phyloP scores from a whole-genome alignment of 78 protist species.

The Dictyostelium brefeldianum region DNA sequence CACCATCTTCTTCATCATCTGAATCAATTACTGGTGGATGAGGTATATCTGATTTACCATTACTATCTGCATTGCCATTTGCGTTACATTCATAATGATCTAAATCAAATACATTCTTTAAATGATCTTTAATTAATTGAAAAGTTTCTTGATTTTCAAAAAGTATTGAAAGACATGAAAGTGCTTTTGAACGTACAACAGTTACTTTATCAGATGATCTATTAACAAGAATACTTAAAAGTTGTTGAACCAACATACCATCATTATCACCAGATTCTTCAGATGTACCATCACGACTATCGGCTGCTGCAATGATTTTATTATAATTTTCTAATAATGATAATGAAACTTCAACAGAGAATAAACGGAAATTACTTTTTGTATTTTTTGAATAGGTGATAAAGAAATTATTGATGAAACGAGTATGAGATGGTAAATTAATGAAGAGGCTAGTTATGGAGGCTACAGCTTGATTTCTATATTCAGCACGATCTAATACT shows the following conservation, averaged over 20 bases:
- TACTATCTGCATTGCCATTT: neutral
- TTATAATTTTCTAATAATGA: conserved; percentile 19
- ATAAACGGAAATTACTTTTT: conserved; percentile 39
- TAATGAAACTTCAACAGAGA: conserved; percentile 60
- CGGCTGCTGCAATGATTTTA: neutral
- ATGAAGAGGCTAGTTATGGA: neutral
- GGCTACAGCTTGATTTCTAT: conserved; percentile 18
- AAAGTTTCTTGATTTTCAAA: neutral
- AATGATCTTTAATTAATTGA: conserved; percentile 7
- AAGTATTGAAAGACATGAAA: conserved; percentile 39
- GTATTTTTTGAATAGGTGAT: conserved; percentile 36
- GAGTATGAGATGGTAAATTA: neutral
- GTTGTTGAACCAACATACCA: conserved; percentile 8
- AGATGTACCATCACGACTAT: no score
- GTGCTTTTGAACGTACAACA: conserved; percentile 68
- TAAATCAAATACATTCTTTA: conserved; percentile 23
- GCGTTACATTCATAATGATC: neutral
- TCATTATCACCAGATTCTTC: neutral
- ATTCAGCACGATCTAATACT: conserved; percentile 72
- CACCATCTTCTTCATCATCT: neutral
- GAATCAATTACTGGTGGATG: neutral
- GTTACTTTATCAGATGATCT: conserved; percentile 79
- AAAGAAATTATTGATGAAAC: conserved; percentile 29
- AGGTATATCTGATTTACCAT: neutral
- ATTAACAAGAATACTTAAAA: conserved; percentile 54